Conservation (phyloP, 176 grass and related monocot species). For the Zea luxurians region DNA sequence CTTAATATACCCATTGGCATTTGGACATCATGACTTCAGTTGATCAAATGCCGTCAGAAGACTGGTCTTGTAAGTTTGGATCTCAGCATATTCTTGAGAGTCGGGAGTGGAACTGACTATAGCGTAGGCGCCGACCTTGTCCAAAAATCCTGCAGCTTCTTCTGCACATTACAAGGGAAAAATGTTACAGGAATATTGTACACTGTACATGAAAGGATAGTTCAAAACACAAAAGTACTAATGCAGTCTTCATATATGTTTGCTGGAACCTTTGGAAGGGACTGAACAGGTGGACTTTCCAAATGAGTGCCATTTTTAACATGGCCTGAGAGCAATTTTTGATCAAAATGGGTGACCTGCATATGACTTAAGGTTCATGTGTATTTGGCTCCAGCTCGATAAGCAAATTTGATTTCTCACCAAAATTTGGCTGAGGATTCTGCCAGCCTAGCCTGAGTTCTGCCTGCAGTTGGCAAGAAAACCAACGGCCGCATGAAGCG, state of each 20-base stretch:
- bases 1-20: not conserved
- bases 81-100: slow-evolving; percentile 65
- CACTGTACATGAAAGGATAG: slow-evolving; percentile 8
- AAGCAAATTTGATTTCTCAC: not conserved
- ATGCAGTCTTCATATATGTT: not conserved
- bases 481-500: not conserved
- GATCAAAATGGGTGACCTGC: not conserved
- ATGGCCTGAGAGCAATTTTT: not conserved
- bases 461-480: not conserved
- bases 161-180: slow-evolving; percentile 48
- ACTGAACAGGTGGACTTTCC: not conserved
- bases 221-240: not conserved
- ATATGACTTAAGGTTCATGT: not conserved
- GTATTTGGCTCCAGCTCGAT: not conserved
- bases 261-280: not conserved
- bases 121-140: slow-evolving; percentile 56
- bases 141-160: slow-evolving; percentile 71
- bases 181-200: slow-evolving; percentile 12
- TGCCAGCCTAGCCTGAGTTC: not conserved
- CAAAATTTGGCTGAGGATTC: not conserved
- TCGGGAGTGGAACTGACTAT: slow-evolving; percentile 63
- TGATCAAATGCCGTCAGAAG: slow-evolving; percentile 62
- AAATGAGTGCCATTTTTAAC: not conserved
- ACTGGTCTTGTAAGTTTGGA: slow-evolving; percentile 61
- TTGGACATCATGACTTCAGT: slow-evolving; percentile 41